Percentiles rank a stretch among this genome's conserved stretches.
These are phyloP conservation scores for Mycena kentingensis DNA, from an alignment of 768 basidiomycete species.

Conservation along the genomic window DNA sequence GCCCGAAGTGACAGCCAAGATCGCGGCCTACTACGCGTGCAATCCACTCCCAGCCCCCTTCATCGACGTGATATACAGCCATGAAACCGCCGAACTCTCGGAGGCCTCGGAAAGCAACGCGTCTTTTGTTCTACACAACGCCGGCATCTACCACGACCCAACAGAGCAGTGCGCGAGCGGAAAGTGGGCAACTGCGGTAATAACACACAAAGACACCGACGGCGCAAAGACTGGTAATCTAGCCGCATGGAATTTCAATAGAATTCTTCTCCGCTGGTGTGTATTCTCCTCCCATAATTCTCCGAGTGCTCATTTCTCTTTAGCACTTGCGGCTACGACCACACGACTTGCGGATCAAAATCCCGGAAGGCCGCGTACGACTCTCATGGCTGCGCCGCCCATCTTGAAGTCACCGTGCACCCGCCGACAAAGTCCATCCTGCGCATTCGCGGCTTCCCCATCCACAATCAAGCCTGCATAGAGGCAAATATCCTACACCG, in stretches of 20 bases:
- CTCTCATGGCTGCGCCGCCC: neutral
- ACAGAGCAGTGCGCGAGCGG: too few relatives aligned
- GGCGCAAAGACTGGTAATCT: too few relatives aligned
- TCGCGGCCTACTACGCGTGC: too few relatives aligned
- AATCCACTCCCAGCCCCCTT: too few relatives aligned
- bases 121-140: too few relatives aligned
- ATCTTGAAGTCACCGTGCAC: neutral
- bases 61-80: too few relatives aligned
- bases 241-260: neutral
- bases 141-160: too few relatives aligned
- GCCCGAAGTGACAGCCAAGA: too few relatives aligned
- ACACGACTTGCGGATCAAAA: neutral
- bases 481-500: neutral
- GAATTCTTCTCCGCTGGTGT: neutral
- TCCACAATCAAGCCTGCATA: conserved; percentile 2
- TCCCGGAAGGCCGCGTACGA: neutral
- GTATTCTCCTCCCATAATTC: neutral
- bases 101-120: too few relatives aligned
- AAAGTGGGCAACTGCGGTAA: too few relatives aligned
- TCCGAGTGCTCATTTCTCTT: neutral
- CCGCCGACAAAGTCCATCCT: neutral
- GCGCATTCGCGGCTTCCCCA: neutral
- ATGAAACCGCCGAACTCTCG: too few relatives aligned
- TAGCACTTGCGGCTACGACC: conserved; percentile 4
- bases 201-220: too few relatives aligned